Conservation (phyloP, 192 early-diverging fungal species). For the Dispira simplex region DNA sequence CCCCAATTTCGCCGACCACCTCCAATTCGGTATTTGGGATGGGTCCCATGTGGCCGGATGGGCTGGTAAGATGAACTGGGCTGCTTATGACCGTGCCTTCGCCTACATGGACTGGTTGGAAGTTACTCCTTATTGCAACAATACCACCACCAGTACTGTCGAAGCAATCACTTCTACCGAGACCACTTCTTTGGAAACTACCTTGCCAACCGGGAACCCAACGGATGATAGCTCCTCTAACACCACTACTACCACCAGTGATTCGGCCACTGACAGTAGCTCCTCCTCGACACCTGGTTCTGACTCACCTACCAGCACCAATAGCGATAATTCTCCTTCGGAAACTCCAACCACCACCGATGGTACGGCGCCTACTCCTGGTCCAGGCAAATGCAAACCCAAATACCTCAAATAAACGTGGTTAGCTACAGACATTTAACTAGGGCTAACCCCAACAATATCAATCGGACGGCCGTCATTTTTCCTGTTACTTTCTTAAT, state of each 20-base stretch:
- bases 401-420: neutral
- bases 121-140: neutral
- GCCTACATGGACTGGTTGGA: slow-evolving; percentile 12
- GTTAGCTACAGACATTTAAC: too few species aligned
- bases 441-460: too few species aligned
- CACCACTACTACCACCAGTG: neutral
- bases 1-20: slow-evolving; percentile 13
- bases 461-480: too few species aligned
- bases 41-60: slow-evolving; percentile 23
- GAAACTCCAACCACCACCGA: neutral
- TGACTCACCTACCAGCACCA: neutral
- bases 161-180: neutral
- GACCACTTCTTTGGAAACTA: too few species aligned
- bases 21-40: slow-evolving; percentile 28
- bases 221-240: neutral
- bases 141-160: neutral
- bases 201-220: neutral
- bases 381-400: neutral
- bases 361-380: neutral
- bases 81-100: neutral
- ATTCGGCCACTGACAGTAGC: neutral
- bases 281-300: neutral
- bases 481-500: too few species aligned
- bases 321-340: neutral
- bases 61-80: slow-evolving; percentile 26